Base-by-base conservation (phyloP, 805 yeast genomes). In the Candida boleticola region DNA sequence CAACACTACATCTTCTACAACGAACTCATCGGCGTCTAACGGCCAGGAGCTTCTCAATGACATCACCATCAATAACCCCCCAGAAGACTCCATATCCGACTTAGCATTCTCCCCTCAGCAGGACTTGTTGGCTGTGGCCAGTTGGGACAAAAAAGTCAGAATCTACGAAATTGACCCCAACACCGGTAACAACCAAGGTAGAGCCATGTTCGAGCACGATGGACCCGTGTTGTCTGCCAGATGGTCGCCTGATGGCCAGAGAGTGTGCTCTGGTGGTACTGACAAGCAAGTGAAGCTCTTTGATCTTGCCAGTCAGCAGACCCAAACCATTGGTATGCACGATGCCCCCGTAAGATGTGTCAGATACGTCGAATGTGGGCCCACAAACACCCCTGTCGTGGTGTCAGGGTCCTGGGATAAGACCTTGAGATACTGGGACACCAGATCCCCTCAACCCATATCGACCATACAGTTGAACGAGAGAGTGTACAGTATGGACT, bases 381-480 rank as follows among this genome's bases (percentile, higher is more conserved):
- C 90, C n/a, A 71, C 82, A 6, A 86, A 85, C 53, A 78, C 89
- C 1, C 89, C 79, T 32, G 87, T 87, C 49, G 80, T 92, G 21
- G 97, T 89, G 3, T 80, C 90, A 34, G 97, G 96, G 5, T 88
- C 97, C 5, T 93, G 97, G 97, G 99, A 93, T 65, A 89, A 89
- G 66, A 89, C 97, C 1, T 66, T 93, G 48, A 82, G 80, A 60
- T 93, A 93, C 64, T 92, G 99, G 99, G 98, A 93, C 65, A 73
- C 86, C 67, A 82, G 97, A 57, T 82, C 82, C 50, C 85, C 83
- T 35, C 83, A 79, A 53, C 93, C 98, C 14, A 76, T 92, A 17
- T 78, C 89, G 16, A 85, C 95, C 3, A 68, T 93, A 31, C 77
- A 78, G 54, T 69, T 93, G 60, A 96, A 98, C 0, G 98, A 93